Base-by-base conservation (phyloP, 805 yeast species). In the Yarrowia keelungensis region DNA sequence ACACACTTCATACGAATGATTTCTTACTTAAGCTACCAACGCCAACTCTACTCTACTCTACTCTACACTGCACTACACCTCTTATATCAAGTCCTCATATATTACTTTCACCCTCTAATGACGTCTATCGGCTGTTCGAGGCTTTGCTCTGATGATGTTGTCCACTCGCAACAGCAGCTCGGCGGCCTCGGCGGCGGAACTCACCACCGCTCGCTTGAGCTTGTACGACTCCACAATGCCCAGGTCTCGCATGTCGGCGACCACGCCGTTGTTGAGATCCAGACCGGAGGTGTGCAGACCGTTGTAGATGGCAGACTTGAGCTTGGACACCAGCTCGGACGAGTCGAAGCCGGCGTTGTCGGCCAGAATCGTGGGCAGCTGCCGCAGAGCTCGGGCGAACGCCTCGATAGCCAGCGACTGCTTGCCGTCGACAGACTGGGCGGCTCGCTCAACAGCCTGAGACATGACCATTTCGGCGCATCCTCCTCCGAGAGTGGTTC, bases 261-360 rank as follows among this genome's bases (percentile, higher is more conserved):
- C 88, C 53, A 79, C 82, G 71, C 99, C 99, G 49, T 83, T 83
- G 76, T 90, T 87, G 75, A 95, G 85, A 76, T 95, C 97, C 72
- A 95, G 84, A 47, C 99, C 99, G 4, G 94, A 88, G 7, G 97
- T 92, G 22, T 91, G 84, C 84, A 91, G 87, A 43, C 99, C 99
- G 76, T 88, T 89, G 82, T 95, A 95, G 69, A 92, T 89, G 26
- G 97, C 88, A 1, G 97, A 87, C 79, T 98, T 87, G 75, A 95
- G 83, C 78, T 91, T 92, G 10, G 98, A 85, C 14, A 95, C 96
- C 71, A 95, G 82, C 74, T 96, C 98, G 74, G 92, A 87, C 26
- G 97, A 89, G 77, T 95, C 99, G 75, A 86, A 91, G 38, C 99
- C 99, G 4, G 99, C 98, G 77, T 95, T 95, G 76, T 95, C 98